Base-by-base conservation (phyloP, 768 basidiomycete species). In the Suillus luteus region DNA sequence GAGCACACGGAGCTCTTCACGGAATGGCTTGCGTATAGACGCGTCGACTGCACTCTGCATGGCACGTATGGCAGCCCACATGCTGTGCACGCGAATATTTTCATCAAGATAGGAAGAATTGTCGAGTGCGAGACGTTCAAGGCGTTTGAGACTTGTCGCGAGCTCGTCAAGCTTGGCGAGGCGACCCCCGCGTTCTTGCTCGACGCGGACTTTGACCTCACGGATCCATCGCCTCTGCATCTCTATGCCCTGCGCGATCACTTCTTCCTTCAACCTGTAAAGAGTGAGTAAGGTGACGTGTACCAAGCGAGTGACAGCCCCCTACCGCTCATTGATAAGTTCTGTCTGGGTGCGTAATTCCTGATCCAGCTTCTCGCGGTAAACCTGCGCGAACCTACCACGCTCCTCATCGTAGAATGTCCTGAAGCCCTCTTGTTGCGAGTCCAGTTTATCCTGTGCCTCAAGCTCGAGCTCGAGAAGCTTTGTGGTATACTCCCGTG, bases 201-300 rank as follows among this genome's bases (percentile, higher is more conserved):
- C 96, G 62, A 99, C 96, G 67, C 89, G 91, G 58, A 95, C 84
- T 79, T 98, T 97, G 82, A 99, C 89, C 64, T 98, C 95, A 38
- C 93, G 88, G 48, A 99, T 92, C 96, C 96, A 99, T 61, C 93
- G 86, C 58, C 95, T 89, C 74, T 99, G 97, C 27, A 99, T 87
- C 77, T 99, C 97, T 71, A 99, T 95, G 19, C 96, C 97, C 75
- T 99, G 96, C 3, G 95, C 91, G 59, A 99, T 84, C 60, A 99
- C 94, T 74, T 96, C 95, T 74, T 96, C 93, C 74, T 90, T 92
- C 64, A 99, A 82, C 48, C 95, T 97, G 70, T 1, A 24, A 46
- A 33, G 6, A n/a, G 51, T 48, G 10, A 24, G 38, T 43, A 44
- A n/a, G 22, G 2, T 22, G 33, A 63, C 24, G 48, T 4, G 46